Evolutionary conservation across 371 early-diverging fungal species (phyloP), one percentile per base, ranked within the genome.

Genomic region (Coemansia sp.): DNA sequence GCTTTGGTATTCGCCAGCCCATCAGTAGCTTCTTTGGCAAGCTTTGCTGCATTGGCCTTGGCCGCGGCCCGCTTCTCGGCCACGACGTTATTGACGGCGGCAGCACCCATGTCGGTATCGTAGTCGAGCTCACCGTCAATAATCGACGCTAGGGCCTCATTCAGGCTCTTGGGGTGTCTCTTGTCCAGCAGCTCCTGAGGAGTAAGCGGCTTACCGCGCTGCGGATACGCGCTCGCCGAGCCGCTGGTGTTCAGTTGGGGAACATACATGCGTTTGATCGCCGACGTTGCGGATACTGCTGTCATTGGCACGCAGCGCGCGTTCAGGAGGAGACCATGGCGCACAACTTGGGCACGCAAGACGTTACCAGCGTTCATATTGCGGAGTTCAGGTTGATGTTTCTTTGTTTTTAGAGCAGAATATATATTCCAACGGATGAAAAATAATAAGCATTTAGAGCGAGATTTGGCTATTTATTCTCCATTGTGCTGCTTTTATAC

Each of bases 121-220:
- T 69, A 75, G 62, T 77, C 77, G 13, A 69, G 58, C 76, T 77
- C 77, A 49, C 72, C 69, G 44, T 77, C 77, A 28, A 73, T 63
- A 52, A 77, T 66, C 17, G 77, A 73, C 7, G 75, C 56, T 2
- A 77, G 66, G 4, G 62, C 54, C 44, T 77, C 75, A 46, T 62
- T 67, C 23, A 60, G 55, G n/a, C 40, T 41, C 41, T 66, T 61
- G 1, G 75, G 75, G 12, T 58, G 64, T 54, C 59, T 63, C 36
- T 39, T 71, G 61, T 75, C 68, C 15, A 75, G 65, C 46, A 75
- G n/a, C 39, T 75, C 71, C 8, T 67, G 56, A 1, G 67, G 75
- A 15, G 72, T 36, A 3, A 23, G n/a, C n/a, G 19, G 26, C 23
- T 59, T 46, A 48, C 39, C 21, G 48, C 36, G 8, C 28, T 49